Conservation (phyloP, 441 rosid species). For the Kokia cookei region DNA sequence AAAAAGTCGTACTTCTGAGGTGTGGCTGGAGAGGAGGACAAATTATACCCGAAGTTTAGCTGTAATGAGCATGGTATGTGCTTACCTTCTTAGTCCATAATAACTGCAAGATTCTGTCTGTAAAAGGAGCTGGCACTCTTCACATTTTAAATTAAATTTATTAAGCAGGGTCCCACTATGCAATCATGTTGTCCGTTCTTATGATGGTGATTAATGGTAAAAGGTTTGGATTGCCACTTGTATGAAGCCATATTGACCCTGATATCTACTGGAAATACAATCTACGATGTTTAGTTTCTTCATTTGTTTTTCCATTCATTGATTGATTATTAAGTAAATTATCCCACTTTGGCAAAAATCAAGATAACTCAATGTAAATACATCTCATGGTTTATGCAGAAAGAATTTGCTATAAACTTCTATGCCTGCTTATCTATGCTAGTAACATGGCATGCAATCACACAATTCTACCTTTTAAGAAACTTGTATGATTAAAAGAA, state of each 20-base stretch:
- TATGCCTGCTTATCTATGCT: neutral
- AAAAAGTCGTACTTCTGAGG: constrained; percentile 98
- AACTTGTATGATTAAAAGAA: neutral
- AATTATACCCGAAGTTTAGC: constrained; percentile 98
- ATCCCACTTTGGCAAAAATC: neutral
- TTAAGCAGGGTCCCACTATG: neutral
- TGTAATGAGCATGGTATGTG: constrained; percentile 97
- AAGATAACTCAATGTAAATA: neutral
- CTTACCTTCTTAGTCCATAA: constrained; percentile 3
- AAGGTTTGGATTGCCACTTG: neutral
- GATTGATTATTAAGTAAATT: neutral
- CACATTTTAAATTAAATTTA: no score
- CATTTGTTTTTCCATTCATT: neutral
- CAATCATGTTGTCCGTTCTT: neutral
- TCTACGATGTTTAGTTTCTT: neutral
- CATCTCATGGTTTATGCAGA: neutral
- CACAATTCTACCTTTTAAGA: neutral
- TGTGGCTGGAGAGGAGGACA: constrained; percentile 98
- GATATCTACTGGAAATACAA: neutral
- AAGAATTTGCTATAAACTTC: neutral
- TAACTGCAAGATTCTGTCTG: neutral
- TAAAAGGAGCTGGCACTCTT: neutral
- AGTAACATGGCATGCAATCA: neutral
- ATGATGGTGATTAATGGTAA: neutral
- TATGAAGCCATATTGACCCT: neutral